phyloP scores from a whole-genome alignment of 2,329 filamentous ascomycete species.

The Xylaria sp. region DNA sequence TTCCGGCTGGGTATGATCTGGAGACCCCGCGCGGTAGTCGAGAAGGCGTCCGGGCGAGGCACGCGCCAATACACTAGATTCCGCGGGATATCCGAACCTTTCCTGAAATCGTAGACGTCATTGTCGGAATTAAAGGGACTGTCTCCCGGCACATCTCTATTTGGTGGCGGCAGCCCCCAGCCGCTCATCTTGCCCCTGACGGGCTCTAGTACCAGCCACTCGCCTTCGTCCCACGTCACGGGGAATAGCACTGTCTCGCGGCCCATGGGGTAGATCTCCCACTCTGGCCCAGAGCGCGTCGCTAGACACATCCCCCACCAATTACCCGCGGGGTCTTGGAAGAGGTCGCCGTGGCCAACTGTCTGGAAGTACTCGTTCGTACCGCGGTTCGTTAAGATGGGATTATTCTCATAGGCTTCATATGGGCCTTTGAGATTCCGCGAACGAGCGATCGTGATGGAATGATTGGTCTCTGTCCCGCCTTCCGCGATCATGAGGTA shows the following conservation, averaged over 20 bases:
- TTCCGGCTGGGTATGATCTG: conserved; percentile 46
- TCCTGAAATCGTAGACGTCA: conserved; percentile 41
- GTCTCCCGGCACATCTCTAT: conserved; percentile 51
- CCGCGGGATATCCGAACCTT: conserved; percentile 42
- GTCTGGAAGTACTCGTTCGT: conserved; percentile 56
- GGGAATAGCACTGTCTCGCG: conserved; percentile 59
- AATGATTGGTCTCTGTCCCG: conserved; percentile 57
- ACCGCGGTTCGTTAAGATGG: conserved; percentile 56
- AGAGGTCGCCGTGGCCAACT: conserved; percentile 59
- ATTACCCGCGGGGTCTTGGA: conserved; percentile 56
- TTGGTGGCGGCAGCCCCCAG: conserved; percentile 52
- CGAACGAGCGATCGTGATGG: conserved; percentile 57
- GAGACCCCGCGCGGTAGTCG: conserved; percentile 40
- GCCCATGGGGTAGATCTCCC: conserved; percentile 62
- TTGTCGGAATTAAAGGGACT: conserved; percentile 44
- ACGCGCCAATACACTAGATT: conserved; percentile 52
- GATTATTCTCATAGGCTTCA: conserved; percentile 55
- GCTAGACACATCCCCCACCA: conserved; percentile 65
- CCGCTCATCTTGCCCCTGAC: conserved; percentile 59
- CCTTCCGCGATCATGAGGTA: conserved; percentile 64
- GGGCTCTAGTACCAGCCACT: conserved; percentile 59
- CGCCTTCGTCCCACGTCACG: conserved; percentile 60
- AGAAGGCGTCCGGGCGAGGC: conserved; percentile 44
- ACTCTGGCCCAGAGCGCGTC: conserved; percentile 57
- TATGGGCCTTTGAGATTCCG: conserved; percentile 56